Percentiles rank a stretch among this genome's conserved stretches.
phyloP scores from a whole-genome alignment of 345 rosid species.

The Eucalyptus cloeziana region DNA sequence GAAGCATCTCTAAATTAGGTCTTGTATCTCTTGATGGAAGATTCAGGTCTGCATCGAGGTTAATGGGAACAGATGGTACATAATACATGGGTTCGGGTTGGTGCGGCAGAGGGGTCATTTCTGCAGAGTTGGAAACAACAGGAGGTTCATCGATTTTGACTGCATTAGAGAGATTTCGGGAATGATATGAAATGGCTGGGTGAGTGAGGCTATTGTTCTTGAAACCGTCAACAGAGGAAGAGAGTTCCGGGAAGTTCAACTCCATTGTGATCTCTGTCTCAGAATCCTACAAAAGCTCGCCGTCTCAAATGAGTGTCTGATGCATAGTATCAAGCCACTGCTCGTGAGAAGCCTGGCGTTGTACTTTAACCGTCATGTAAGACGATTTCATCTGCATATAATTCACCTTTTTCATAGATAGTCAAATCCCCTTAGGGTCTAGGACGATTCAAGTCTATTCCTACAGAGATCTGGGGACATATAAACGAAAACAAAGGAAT shows the following conservation, averaged over 20 bases:
- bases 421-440: not conserved
- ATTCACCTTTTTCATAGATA: not conserved
- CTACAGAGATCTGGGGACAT: not conserved
- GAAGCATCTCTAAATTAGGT: not conserved
- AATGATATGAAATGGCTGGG: not conserved
- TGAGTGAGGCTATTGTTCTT: not conserved
- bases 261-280: not conserved
- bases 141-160: not conserved
- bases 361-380: not conserved
- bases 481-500: not conserved
- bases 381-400: not conserved
- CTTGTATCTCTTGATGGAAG: not conserved
- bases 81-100: not conserved
- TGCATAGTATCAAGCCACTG: not conserved
- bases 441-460: not conserved
- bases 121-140: not conserved
- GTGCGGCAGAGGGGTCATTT: not conserved
- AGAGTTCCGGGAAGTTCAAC: not conserved
- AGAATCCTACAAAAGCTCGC: not conserved
- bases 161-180: not conserved
- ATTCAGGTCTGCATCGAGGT: not conserved
- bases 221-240: not conserved
- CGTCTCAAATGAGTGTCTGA: not conserved
- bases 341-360: not conserved
- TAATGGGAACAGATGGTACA: not conserved